A percentile compares a stretch with the other conserved stretches of the same genome.
Evolutionary conservation across 257 asterid species (phyloP).

Genomic region (Sherardia arvensis): DNA sequence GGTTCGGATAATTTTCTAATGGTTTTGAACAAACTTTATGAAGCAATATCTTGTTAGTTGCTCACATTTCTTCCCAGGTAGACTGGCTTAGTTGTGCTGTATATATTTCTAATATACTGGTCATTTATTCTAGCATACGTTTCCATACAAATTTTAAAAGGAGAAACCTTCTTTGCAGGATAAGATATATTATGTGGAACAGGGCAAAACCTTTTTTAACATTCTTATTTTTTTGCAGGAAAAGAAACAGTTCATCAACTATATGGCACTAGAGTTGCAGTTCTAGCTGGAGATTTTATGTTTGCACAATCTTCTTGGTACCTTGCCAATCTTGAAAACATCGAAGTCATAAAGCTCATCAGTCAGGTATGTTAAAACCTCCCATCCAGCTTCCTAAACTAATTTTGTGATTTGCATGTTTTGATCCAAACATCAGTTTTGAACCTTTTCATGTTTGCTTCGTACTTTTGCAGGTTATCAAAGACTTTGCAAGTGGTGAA

Average conservation of each 20-base stretch:
- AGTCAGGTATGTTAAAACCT: conserved; percentile 55
- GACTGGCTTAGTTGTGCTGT: no score
- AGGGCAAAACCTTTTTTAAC: no score
- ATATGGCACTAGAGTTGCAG: conserved; percentile 88
- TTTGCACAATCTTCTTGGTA: conserved; percentile 98
- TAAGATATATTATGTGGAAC: background rate
- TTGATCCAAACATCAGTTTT: background rate
- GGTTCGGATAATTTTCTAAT: background rate
- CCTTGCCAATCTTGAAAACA: conserved; percentile 90
- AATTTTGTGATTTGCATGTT: background rate
- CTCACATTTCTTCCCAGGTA: background rate
- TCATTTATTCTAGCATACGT: background rate
- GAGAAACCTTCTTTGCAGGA: background rate
- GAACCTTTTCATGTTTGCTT: background rate
- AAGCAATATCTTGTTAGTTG: background rate
- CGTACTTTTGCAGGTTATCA: conserved; percentile 49
- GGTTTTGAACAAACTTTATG: background rate
- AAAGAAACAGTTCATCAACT: conserved; percentile 85
- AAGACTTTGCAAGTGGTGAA: conserved; percentile 97
- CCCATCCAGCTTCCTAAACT: background rate
- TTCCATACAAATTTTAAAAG: background rate
- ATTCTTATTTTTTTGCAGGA: conserved; percentile 30
- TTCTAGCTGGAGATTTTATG: conserved; percentile 96
- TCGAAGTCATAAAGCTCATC: conserved; percentile 88
- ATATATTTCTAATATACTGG: background rate